Evolutionary conservation across 2,329 filamentous ascomycete genomes (phyloP), one percentile per base, ranked within the genome.

Genomic region (Penicillium sp.): DNA sequence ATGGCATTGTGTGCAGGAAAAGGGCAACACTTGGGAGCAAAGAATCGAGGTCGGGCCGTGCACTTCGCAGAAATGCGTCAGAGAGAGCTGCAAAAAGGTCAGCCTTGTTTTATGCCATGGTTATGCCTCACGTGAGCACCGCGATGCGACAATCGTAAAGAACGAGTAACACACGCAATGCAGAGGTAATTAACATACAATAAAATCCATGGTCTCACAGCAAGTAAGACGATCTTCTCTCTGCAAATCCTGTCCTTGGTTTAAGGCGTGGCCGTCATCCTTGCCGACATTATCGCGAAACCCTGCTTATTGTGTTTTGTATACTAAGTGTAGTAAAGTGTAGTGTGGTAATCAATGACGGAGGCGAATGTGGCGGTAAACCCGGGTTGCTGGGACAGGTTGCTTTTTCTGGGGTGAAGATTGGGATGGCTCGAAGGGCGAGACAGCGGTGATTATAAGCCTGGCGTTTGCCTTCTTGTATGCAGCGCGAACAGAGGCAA

Each of bases 1-100:
- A 52, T 74, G 76, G 67, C 82, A 84, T 65, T 80, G 77, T 47
- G 72, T 68, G 65, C 82, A 84, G 56, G 80, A 74, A 57, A 81
- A 74, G 14, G 80, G 80, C 49, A 80, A 73, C 61, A 82, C 79
- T 68, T 84, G 81, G 58, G 82, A 84, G 70, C 82, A 84, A 62
- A 84, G 80, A 68, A 84, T 83, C 56, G 81, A 83, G 52, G 81
- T 84, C 18, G 82, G 82, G 68, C 82, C 82, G 77, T 84, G 81
- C 69, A 81, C 75, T 73, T 84, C 82, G 71, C 82, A 84, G 69
- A 84, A 84, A 72, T 84, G 82, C 62, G 82, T 83, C 61, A 84
- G 77, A 65, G 82, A 83, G 66, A 84, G 78, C 82, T 84, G 64
- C 50, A n/a, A n/a, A n/a, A n/a, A n/a, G n/a, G n/a, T n/a, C n/a